A percentile compares a stretch with the other conserved stretches of the same genome.
Evolutionary conservation across 805 yeast genomes (phyloP).

Genomic region (Kregervanrija fluxuum): DNA sequence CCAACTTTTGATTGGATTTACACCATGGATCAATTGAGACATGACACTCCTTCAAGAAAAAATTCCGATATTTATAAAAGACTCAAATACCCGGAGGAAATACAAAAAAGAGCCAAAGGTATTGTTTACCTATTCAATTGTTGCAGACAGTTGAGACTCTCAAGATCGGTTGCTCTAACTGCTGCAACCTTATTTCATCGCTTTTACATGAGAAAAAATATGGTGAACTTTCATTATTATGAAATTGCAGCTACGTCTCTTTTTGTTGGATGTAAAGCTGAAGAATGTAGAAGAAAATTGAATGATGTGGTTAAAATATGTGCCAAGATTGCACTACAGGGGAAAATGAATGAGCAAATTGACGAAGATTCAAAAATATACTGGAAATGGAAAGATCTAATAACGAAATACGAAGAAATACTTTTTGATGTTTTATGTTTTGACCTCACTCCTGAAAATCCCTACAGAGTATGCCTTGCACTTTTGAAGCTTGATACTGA

Average conservation of each 20-base stretch:
- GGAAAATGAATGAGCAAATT: constrained; percentile 31
- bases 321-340: constrained; percentile 35
- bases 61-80: constrained; percentile 18
- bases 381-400: constrained; percentile 44
- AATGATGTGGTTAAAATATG: constrained; percentile 43
- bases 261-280: constrained; percentile 47
- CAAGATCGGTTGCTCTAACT: constrained; percentile 40
- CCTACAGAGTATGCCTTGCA: constrained; percentile 27
- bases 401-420: constrained; percentile 38
- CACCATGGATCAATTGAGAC: constrained; percentile 18
- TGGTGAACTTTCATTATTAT: constrained; percentile 37
- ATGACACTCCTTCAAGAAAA: constrained; percentile 29
- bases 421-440: constrained; percentile 39
- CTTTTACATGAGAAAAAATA: constrained; percentile 40
- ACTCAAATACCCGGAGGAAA: constrained; percentile 32
- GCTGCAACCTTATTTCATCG: constrained; percentile 44
- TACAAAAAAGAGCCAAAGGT: constrained; percentile 39
- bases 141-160: constrained; percentile 36
- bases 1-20: constrained; percentile 22
- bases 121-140: constrained; percentile 38
- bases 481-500: constrained; percentile 17
- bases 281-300: constrained; percentile 42
- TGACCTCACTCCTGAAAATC: constrained; percentile 38
- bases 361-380: constrained; percentile 41
- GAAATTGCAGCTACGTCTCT: constrained; percentile 45